Evolutionary conservation across 2,329 filamentous ascomycete species (phyloP).

Genomic region (Zymoseptoria passerinii): DNA sequence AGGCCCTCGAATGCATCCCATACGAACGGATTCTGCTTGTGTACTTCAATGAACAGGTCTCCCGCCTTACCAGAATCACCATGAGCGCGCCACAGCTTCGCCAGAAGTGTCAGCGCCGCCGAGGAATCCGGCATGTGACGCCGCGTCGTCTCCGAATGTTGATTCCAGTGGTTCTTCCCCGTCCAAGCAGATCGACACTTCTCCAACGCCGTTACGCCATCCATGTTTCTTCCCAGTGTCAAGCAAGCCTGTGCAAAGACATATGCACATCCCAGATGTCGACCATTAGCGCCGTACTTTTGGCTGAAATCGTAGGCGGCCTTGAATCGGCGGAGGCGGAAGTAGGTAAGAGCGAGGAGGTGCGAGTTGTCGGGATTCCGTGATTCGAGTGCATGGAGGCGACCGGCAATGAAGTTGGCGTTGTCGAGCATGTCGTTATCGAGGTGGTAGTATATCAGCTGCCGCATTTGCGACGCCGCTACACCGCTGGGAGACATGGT

Average conservation of each 20-base stretch:
- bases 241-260: slow-evolving; percentile 86
- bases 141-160: slow-evolving; percentile 67
- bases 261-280: slow-evolving; percentile 80
- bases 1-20: slow-evolving; percentile 93
- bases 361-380: slow-evolving; percentile 73
- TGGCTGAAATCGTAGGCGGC: slow-evolving; percentile 80
- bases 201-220: slow-evolving; percentile 77
- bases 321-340: slow-evolving; percentile 72
- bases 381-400: slow-evolving; percentile 75
- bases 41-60: slow-evolving; percentile 74
- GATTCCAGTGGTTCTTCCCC: slow-evolving; percentile 65
- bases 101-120: slow-evolving; percentile 72
- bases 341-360: slow-evolving; percentile 74
- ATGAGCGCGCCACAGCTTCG: slow-evolving; percentile 76
- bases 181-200: slow-evolving; percentile 70
- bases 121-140: slow-evolving; percentile 74
- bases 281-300: slow-evolving; percentile 58
- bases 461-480: slow-evolving; percentile 53
- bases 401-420: slow-evolving; percentile 86
- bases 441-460: slow-evolving; percentile 64
- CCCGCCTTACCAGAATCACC: slow-evolving; percentile 75
- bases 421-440: slow-evolving; percentile 87
- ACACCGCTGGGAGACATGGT: slow-evolving; percentile 49
- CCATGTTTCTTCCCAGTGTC: slow-evolving; percentile 65
- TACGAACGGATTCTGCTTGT: slow-evolving; percentile 90